Evolutionary conservation across 225 moss, liverwort and hornwort species (phyloP).

Genomic region (Thuidium tamariscinum): DNA sequence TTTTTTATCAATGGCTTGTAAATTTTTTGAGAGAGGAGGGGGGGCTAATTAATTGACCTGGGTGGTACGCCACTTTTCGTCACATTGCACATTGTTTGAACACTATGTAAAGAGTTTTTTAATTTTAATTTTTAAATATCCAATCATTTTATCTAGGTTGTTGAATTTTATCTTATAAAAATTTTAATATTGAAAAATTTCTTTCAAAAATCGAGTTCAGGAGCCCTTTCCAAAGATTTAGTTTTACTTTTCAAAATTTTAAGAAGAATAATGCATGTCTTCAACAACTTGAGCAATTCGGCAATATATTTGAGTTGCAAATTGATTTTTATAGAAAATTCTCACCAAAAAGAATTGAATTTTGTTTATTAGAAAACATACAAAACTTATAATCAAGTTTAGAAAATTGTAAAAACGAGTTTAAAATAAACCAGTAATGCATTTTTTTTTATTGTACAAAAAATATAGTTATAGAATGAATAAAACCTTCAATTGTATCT

Average conservation of each 20-base stretch:
- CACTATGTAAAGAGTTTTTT: not conserved
- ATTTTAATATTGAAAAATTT: not conserved
- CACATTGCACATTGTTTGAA: too few species aligned
- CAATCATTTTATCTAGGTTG: not conserved
- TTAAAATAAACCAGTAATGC: not conserved
- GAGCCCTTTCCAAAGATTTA: not conserved
- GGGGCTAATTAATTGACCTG: too few species aligned
- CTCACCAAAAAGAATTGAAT: too few species aligned
- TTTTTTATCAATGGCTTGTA: too few species aligned
- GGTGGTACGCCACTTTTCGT: too few species aligned
- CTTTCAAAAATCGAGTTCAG: not conserved
- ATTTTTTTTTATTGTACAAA: fast-evolving
- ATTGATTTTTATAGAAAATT: not conserved
- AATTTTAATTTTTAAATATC: not conserved
- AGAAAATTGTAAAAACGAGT: not conserved
- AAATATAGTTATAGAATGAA: not conserved
- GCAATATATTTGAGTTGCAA: not conserved
- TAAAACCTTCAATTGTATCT: not conserved
- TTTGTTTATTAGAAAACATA: not conserved
- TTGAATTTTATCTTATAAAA: not conserved
- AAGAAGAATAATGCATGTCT: not conserved
- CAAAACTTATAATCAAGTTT: too few species aligned
- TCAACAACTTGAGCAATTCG: not conserved
- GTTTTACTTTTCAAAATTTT: not conserved
- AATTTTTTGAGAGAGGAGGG: too few species aligned